Percentiles rank a stretch among this genome's conserved stretches.
Evolutionary conservation across 2,329 filamentous ascomycete genomes (phyloP).

Genomic region (Dactylonectria estremocensis): DNA sequence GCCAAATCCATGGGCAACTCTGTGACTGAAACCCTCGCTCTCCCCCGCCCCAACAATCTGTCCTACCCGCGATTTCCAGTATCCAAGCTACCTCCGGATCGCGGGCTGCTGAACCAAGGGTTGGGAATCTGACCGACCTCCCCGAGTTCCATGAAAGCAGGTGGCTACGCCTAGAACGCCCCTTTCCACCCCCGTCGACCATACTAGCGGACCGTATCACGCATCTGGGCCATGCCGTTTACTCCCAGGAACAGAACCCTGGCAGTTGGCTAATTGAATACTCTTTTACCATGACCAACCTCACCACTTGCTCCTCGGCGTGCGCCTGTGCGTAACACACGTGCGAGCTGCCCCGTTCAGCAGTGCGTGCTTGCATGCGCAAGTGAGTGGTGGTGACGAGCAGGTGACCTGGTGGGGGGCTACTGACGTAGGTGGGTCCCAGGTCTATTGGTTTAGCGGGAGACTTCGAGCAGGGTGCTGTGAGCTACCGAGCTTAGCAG

Average conservation of each 20-base stretch:
- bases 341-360: slow-evolving; percentile 15
- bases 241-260: background rate
- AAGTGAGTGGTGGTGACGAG: slow-evolving; percentile 11
- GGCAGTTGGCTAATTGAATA: background rate
- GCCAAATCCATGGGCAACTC: background rate
- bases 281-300: background rate
- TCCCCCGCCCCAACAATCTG: slow-evolving; percentile 1
- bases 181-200: background rate
- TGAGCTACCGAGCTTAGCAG: background rate
- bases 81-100: background rate
- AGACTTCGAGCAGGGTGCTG: background rate
- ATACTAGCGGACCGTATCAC: background rate
- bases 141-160: background rate
- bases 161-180: slow-evolving; percentile 12
- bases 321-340: slow-evolving; percentile 19
- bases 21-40: background rate
- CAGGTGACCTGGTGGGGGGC: slow-evolving; percentile 16
- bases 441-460: slow-evolving; percentile 6
- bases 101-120: background rate
- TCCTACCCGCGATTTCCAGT: background rate
- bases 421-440: slow-evolving; percentile 25
- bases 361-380: slow-evolving; percentile 22
- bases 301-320: slow-evolving; percentile 3
- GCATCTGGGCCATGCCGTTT: background rate
- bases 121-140: slow-evolving; percentile 11